Evolutionary conservation across 441 rosid genomes (phyloP).

Genomic region (Adansonia madagascariensis): DNA sequence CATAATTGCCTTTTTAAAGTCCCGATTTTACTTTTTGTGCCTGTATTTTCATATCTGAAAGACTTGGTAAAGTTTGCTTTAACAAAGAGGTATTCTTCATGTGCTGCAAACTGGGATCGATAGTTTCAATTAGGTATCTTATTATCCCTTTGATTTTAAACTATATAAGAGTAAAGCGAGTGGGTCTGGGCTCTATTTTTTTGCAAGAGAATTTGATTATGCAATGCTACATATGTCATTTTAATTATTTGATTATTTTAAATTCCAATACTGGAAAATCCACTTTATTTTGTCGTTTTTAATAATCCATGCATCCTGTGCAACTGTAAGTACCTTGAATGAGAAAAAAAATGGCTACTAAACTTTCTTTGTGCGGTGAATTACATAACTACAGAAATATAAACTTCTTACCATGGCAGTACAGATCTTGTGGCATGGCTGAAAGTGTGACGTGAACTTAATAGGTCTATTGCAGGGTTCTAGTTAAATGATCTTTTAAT

Average conservation of each 20-base stretch:
- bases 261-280: neutral
- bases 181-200: neutral
- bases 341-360: neutral
- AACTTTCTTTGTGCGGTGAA: neutral
- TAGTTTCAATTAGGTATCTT: neutral
- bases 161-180: neutral
- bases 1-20: neutral
- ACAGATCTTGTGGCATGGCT: neutral
- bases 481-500: constrained; percentile 11
- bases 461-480: neutral
- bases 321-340: constrained; percentile 1
- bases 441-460: constrained; percentile 13
- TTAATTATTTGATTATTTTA: neutral
- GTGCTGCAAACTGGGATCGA: neutral
- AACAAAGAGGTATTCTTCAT: constrained; percentile 4
- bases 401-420: neutral
- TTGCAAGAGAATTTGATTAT: neutral
- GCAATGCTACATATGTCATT: neutral
- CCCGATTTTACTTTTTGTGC: neutral
- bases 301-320: neutral
- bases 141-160: neutral
- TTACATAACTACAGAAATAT: neutral
- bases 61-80: neutral
- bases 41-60: neutral
- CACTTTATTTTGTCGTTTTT: neutral